Evolutionary conservation across 306 rosid species (phyloP).

Genomic region (Ziziphus jujuba): DNA sequence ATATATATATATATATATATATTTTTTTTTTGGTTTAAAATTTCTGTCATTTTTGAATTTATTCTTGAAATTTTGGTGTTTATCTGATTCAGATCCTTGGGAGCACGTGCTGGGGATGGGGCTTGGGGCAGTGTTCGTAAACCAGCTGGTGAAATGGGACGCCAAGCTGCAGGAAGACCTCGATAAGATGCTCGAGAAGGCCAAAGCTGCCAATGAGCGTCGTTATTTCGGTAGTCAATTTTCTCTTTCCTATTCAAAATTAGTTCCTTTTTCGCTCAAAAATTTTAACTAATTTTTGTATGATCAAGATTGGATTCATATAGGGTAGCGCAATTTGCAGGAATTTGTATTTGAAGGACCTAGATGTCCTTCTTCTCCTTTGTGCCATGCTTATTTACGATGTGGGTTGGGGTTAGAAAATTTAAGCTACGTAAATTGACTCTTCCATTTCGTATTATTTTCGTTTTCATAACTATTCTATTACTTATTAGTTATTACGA

Average conservation of each 20-base stretch:
- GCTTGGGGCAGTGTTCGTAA: constrained; percentile 61
- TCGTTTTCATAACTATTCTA: too few species aligned
- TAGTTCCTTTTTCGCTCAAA: not conserved
- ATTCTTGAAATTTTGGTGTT: too few species aligned
- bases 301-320: not conserved
- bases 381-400: too few species aligned
- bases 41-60: too few species aligned
- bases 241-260: not conserved
- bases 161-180: constrained; percentile 69
- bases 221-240: constrained; percentile 68
- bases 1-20: too few species aligned
- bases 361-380: too few species aligned
- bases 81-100: constrained; percentile 75
- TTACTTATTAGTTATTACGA: too few species aligned
- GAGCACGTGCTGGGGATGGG: constrained; percentile 94
- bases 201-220: constrained; percentile 96
- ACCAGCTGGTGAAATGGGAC: constrained; percentile 78
- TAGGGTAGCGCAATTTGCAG: not conserved
- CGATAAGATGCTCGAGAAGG: constrained; percentile 81
- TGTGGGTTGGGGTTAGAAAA: too few species aligned
- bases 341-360: too few species aligned
- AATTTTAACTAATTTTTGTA: not conserved
- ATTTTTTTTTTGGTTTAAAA: not conserved
- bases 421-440: too few species aligned
- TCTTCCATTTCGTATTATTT: too few species aligned